These are phyloP conservation scores for Plasmodium gallinaceum DNA, from an alignment of 169 alveolate species.

Conservation along the genomic window DNA sequence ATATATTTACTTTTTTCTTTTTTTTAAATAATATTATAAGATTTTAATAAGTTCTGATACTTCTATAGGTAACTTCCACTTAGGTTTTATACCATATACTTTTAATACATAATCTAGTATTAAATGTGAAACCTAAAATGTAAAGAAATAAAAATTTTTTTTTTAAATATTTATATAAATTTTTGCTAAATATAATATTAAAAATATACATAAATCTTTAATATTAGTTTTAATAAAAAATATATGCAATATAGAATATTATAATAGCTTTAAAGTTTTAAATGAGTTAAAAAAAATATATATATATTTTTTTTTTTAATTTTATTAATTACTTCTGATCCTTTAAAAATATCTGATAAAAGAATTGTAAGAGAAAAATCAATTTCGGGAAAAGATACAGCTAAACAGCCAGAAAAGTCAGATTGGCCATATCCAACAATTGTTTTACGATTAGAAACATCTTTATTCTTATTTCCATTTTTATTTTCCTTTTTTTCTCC, in stretches of 20 bases:
- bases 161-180: background rate
- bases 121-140: slow-evolving; percentile 26
- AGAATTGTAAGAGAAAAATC: slow-evolving; percentile 78
- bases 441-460: background rate
- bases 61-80: slow-evolving; percentile 54
- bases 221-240: background rate
- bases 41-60: slow-evolving; percentile 51
- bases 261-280: background rate
- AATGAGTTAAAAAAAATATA: background rate
- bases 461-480: background rate
- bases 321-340: slow-evolving; percentile 56
- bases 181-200: background rate
- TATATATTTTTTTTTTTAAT: background rate
- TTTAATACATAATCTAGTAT: slow-evolving; percentile 42
- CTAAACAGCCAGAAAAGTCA: slow-evolving; percentile 78
- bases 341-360: slow-evolving; percentile 77
- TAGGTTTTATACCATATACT: slow-evolving; percentile 51
- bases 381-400: slow-evolving; percentile 79
- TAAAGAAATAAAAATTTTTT: background rate
- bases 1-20: no score
- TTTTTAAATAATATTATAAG: background rate
- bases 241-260: background rate
- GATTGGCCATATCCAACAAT: slow-evolving; percentile 81
- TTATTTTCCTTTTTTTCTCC: background rate
- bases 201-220: background rate